Conservation (phyloP, 768 basidiomycete species). For the Psilocybe azurescens region DNA sequence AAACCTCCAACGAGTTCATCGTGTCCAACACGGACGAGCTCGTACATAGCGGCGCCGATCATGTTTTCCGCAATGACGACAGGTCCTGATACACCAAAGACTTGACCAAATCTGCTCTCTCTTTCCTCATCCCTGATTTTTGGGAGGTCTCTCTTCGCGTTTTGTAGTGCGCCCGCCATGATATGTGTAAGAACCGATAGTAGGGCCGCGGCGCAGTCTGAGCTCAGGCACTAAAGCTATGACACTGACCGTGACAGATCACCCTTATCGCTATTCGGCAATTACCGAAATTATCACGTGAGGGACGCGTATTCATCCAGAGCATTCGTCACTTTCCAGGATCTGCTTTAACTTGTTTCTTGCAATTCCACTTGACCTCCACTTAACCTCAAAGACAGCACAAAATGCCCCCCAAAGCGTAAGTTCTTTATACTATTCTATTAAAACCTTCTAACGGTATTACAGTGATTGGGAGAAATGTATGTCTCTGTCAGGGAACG, state of each 20-base stretch:
- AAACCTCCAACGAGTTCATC: conserved; percentile 97
- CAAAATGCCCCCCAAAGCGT: conserved; percentile 94
- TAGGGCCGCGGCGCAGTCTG: not conserved
- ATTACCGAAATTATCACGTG: conserved; percentile 30
- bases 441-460: conserved; percentile 15
- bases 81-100: conserved; percentile 96
- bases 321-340: conserved; percentile 15
- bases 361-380: conserved; percentile 24
- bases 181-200: conserved; percentile 17
- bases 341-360: conserved; percentile 19
- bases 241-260: conserved; percentile 2
- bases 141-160: conserved; percentile 85
- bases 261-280: conserved; percentile 26
- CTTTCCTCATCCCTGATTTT: conserved; percentile 92
- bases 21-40: conserved; percentile 97
- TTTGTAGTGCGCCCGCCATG: conserved; percentile 94
- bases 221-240: not conserved
- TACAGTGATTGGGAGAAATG: conserved; percentile 98
- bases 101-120: conserved; percentile 86
- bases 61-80: conserved; percentile 98
- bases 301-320: conserved; percentile 27
- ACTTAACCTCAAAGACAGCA: conserved; percentile 31
- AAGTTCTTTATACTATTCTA: conserved; percentile 39
- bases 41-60: conserved; percentile 96
- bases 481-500: conserved; percentile 38